phyloP scores from a whole-genome alignment of 1,284 basidiomycete genomes.

The Fomitiporia mediterranea region DNA sequence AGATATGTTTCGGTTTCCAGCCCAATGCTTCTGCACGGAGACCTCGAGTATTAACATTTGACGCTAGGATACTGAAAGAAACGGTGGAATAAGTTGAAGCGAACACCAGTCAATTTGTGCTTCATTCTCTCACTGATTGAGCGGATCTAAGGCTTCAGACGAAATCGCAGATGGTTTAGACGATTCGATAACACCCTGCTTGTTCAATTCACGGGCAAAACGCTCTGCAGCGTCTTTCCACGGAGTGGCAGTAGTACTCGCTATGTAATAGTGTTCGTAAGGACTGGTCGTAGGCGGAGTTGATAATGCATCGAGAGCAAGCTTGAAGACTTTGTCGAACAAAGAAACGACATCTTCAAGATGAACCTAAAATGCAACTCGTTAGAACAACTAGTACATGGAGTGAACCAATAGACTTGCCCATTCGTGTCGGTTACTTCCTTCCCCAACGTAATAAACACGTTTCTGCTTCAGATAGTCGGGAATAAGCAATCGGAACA shows the following conservation, averaged over 20 bases:
- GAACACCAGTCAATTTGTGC: too few relatives aligned
- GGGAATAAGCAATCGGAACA: neutral
- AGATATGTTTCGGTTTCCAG: constrained; percentile 7
- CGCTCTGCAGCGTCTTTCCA: too few relatives aligned
- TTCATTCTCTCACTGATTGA: too few relatives aligned
- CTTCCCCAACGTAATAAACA: constrained; percentile 2
- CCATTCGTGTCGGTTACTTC: neutral
- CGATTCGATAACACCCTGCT: too few relatives aligned
- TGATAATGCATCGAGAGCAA: neutral
- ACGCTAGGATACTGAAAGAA: neutral
- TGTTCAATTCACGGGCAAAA: too few relatives aligned
- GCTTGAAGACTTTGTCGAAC: neutral
- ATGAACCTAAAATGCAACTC: constrained; percentile 1
- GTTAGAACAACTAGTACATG: neutral
- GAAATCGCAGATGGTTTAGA: too few relatives aligned
- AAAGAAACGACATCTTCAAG: constrained; percentile 4
- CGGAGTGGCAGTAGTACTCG: neutral
- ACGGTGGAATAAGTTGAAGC: too few relatives aligned
- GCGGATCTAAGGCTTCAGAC: too few relatives aligned
- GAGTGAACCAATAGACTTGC: neutral
- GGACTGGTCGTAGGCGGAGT: neutral
- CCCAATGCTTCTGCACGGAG: neutral
- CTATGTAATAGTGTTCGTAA: constrained; percentile 7
- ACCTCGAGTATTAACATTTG: neutral
- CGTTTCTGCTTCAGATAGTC: neutral